A percentile compares a stretch with the other conserved stretches of the same genome.
Evolutionary conservation across 148 eudicot species (phyloP).

Genomic region (Camellia japonica): DNA sequence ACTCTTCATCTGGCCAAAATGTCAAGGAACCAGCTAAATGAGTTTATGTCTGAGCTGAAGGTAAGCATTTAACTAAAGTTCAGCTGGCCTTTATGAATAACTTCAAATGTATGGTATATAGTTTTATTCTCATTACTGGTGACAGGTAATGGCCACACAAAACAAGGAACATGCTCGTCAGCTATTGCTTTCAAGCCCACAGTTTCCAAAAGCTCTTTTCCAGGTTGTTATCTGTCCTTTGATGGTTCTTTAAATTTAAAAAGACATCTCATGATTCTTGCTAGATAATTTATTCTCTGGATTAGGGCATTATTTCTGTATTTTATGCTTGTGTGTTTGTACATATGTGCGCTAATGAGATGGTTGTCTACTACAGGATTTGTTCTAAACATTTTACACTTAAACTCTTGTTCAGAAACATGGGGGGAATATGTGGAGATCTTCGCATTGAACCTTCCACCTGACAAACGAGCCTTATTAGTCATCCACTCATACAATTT

Average conservation of each 20-base stretch:
- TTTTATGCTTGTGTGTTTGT: background rate
- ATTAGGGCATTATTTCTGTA: background rate
- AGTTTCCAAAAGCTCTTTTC: slow-evolving; percentile 76
- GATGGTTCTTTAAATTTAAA: slow-evolving; percentile 5
- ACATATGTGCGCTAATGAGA: background rate
- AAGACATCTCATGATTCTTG: background rate
- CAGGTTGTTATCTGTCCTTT: slow-evolving; percentile 51
- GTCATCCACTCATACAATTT: background rate
- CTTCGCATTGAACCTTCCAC: background rate
- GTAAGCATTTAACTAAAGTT: slow-evolving; percentile 33
- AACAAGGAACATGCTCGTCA: slow-evolving; percentile 81
- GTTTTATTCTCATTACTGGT: slow-evolving; percentile 21
- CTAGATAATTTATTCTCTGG: background rate
- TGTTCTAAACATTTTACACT: background rate
- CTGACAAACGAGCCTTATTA: background rate
- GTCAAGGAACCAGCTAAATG: slow-evolving; percentile 76
- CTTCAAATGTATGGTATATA: slow-evolving; percentile 9
- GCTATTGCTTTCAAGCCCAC: slow-evolving; percentile 66
- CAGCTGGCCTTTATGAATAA: background rate
- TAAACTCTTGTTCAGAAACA: background rate
- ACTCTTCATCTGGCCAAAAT: slow-evolving; percentile 88
- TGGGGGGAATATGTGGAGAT: background rate
- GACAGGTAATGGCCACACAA: slow-evolving; percentile 72
- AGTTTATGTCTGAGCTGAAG: slow-evolving; percentile 77
- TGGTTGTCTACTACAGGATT: background rate